Evolutionary conservation across 768 basidiomycete genomes (phyloP).

Genomic region (Tephrocybe sp.): DNA sequence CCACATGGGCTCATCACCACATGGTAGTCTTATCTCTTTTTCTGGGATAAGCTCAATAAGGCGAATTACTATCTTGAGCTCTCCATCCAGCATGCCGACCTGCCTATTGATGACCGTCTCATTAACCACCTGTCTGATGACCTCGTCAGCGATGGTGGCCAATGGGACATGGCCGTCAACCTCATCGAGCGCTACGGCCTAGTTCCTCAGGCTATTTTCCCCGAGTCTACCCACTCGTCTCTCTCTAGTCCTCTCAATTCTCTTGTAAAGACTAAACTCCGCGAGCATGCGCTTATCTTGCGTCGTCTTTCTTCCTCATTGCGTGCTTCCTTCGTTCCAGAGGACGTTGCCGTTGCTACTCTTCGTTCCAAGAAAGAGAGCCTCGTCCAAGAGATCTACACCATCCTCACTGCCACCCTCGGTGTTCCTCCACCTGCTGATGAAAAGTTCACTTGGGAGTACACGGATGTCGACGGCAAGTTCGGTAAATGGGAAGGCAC

Average conservation of each 20-base stretch:
- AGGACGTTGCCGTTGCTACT: conserved; percentile 46
- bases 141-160: conserved; percentile 89
- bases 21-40: conserved; percentile 81
- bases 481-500: conserved; percentile 76
- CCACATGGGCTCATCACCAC: conserved; percentile 1
- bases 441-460: conserved; percentile 83
- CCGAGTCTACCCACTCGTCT: conserved; percentile 84
- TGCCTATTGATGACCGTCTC: conserved; percentile 82
- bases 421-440: conserved; percentile 82
- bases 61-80: conserved; percentile 91
- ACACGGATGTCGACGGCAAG: conserved; percentile 80
- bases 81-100: conserved; percentile 77
- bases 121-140: conserved; percentile 72
- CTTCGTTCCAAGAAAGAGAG: conserved; percentile 84
- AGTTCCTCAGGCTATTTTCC: conserved; percentile 80
- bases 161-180: conserved; percentile 88
- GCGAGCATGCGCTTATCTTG: conserved; percentile 86
- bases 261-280: conserved; percentile 86
- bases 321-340: conserved; percentile 43
- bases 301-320: conserved; percentile 62
- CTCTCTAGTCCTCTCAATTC: conserved; percentile 70
- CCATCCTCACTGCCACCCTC: conserved; percentile 79
- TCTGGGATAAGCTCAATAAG: conserved; percentile 97
- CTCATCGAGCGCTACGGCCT: conserved; percentile 75
- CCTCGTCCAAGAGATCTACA: conserved; percentile 82